Evolutionary conservation across 257 asterid species (phyloP).

Genomic region (Solanum corneliomulleri): DNA sequence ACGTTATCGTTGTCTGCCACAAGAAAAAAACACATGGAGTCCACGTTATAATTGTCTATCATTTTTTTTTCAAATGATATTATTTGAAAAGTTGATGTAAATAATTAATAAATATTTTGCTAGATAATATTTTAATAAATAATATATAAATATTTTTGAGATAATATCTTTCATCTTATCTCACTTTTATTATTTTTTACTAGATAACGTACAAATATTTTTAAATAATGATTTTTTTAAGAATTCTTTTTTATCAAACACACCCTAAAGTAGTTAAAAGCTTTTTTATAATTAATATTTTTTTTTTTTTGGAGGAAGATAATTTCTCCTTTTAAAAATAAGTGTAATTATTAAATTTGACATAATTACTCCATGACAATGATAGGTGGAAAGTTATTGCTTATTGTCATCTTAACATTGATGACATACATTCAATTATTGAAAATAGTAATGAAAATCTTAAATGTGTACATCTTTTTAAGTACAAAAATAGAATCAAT

Average conservation of each 20-base stretch:
- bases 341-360: background rate
- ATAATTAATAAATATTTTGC: background rate
- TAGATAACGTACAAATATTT: no score
- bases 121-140: no score
- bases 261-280: no score
- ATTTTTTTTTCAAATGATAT: no score
- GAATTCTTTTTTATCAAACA: no score
- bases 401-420: background rate
- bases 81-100: background rate
- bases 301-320: background rate
- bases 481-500: background rate
- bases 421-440: background rate
- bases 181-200: accelerated
- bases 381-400: background rate
- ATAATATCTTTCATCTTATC: no score
- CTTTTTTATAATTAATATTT: no score
- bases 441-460: background rate
- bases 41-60: background rate
- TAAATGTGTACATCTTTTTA: background rate
- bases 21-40: background rate
- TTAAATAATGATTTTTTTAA: no score
- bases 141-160: no score
- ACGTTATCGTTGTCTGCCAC: background rate
- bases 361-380: background rate
- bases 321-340: background rate